Percentiles rank a stretch among this genome's conserved stretches.
phyloP scores from a whole-genome alignment of 306 rosid genomes.

The Pyrus betulifolia region DNA sequence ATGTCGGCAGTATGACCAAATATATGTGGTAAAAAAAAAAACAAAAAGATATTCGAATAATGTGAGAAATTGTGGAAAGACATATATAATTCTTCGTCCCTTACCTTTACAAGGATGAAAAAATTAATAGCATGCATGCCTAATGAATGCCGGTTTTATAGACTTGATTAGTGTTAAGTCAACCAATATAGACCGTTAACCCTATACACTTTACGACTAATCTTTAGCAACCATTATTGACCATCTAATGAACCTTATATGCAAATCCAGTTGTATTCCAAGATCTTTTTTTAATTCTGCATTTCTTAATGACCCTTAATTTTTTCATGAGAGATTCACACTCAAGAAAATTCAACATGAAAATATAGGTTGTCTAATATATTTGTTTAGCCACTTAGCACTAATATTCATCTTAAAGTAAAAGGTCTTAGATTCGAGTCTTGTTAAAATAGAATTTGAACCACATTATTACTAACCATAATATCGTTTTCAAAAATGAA shows the following conservation, averaged over 20 bases:
- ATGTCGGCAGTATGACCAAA: conserved; percentile 20
- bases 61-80: background rate
- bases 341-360: background rate
- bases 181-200: background rate
- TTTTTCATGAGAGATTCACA: too few species aligned
- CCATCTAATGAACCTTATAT: background rate
- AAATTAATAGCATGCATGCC: conserved; percentile 7
- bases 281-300: background rate
- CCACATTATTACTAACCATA: too few species aligned
- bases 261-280: background rate
- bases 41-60: conserved; percentile 1
- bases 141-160: conserved; percentile 13
- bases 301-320: too few species aligned
- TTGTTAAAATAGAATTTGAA: background rate
- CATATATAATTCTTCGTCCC: background rate
- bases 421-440: too few species aligned
- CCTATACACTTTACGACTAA: background rate
- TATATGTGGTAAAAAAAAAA: conserved; percentile 15
- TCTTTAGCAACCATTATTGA: background rate
- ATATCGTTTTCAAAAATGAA: too few species aligned
- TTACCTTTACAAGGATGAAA: background rate
- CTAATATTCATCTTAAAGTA: too few species aligned
- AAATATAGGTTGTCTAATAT: background rate
- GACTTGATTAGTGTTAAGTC: conserved; percentile 11
- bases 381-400: background rate